Conservation (phyloP, 1,284 basidiomycete genomes). For the Phylloboletellus chloephorus region DNA sequence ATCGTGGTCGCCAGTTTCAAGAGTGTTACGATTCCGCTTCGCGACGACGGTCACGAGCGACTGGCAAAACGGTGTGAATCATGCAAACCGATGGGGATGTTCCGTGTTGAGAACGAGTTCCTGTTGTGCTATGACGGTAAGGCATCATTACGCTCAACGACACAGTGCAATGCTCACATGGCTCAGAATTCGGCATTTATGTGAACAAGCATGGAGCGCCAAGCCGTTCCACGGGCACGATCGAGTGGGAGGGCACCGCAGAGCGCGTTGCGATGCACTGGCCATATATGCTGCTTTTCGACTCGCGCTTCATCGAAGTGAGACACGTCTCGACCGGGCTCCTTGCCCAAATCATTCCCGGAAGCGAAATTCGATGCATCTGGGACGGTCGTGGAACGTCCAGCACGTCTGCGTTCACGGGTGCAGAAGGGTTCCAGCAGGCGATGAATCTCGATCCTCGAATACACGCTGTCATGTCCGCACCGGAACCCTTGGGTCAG, state of each 20-base stretch:
- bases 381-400: conserved; percentile 76
- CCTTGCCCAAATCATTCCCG: conserved; percentile 84
- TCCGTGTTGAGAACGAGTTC: conserved; percentile 87
- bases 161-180: conserved; percentile 9
- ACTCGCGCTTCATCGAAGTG: conserved; percentile 89
- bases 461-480: conserved; percentile 72
- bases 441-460: conserved; percentile 63
- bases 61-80: conserved; percentile 79
- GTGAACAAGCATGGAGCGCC: conserved; percentile 86
- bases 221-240: conserved; percentile 63
- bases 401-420: conserved; percentile 32
- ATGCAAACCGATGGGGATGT: conserved; percentile 87
- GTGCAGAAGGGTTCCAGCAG: conserved; percentile 30
- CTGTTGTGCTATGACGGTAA: conserved; percentile 87
- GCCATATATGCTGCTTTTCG: conserved; percentile 88
- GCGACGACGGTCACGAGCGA: conserved; percentile 69
- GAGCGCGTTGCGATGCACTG: conserved; percentile 85
- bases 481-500: conserved; percentile 39
- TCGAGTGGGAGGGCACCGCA: conserved; percentile 94
- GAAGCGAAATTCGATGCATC: conserved; percentile 76
- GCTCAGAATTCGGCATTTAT: conserved; percentile 83
- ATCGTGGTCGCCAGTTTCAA: conserved; percentile 53
- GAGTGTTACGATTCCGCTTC: conserved; percentile 81
- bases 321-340: conserved; percentile 82
- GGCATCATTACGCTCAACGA: conserved; percentile 18